Evolutionary conservation across 202 grass and related monocot genomes (phyloP).

Genomic region (Panicum virgatum): DNA sequence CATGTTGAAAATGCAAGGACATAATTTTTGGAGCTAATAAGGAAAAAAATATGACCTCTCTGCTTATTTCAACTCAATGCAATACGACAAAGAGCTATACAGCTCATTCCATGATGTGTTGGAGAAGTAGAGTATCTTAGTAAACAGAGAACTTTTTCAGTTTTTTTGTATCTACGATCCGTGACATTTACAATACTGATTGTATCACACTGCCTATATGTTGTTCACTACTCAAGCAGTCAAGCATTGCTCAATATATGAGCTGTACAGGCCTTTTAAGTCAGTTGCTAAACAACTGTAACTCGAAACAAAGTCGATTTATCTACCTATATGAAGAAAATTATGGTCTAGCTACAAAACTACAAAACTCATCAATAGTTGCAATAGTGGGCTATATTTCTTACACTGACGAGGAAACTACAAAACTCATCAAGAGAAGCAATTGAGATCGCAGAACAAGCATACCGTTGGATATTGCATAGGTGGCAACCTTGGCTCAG

Average conservation of each 20-base stretch:
- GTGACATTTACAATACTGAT: not conserved
- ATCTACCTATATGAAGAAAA: conserved; percentile 22
- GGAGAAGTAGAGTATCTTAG: not conserved
- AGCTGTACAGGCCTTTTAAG: not conserved
- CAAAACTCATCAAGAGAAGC: conserved; percentile 5
- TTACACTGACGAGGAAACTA: not conserved
- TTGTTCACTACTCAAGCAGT: not conserved
- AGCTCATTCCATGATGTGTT: not conserved
- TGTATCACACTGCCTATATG: not conserved
- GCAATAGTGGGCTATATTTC: not conserved
- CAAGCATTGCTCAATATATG: not conserved
- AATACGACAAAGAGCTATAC: not conserved
- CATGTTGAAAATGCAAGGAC: not conserved
- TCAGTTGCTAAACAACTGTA: not conserved
- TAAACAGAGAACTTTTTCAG: not conserved
- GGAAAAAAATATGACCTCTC: not conserved
- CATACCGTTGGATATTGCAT: conserved; percentile 77
- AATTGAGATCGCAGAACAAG: conserved; percentile 7
- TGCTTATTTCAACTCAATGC: not conserved
- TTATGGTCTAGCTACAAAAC: not conserved
- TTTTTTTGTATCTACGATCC: not conserved
- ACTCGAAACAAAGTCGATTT: not conserved
- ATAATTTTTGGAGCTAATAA: not conserved
- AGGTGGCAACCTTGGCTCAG: conserved; percentile 76
- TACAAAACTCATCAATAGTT: not conserved